Base-by-base conservation (phyloP, 78 protist genomes). In the Acrasis kona region DNA sequence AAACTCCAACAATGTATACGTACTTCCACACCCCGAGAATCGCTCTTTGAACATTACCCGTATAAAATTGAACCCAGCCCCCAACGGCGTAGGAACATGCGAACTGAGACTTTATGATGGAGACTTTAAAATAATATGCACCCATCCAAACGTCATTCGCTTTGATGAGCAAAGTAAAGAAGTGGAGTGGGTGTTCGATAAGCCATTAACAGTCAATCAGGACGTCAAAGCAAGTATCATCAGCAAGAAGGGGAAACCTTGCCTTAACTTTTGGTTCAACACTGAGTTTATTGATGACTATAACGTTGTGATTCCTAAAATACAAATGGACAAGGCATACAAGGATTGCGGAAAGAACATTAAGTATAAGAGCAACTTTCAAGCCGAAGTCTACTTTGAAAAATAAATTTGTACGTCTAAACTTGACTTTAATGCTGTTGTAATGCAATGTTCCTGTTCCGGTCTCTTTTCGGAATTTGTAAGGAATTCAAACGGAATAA, bases 241-340 rank as follows among this genome's bases (percentile, higher is more conserved):
- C 61, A 19, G 19, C 19, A 50, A 19, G 19, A 50, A 67, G 19
- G 28, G 19, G n/a, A 19, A 30, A 30, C 71, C 66, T 12, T 67
- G n/a, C n/a, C n/a, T n/a, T n/a, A n/a, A n/a, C n/a, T 19, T 67
- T 19, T 67, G 71, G 71, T 67, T 67, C 28, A 67, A 67, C 28
- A 31, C 71, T 30, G 19, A 19, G n/a, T 67, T 67, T 67, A 19
- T 19, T 67, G 61, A 50, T 50, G 19, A 19, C 19, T n/a, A n/a
- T n/a, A 50, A 50, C 19, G 61, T 50, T 50, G 61, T n/a, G 19
- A n/a, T 50, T 50, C 19, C 61, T n/a, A 50, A 50, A 50, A 19
- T n/a, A 50, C 34, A 50, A 19, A n/a, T 50, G 61, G 61, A 50
- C 19, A 50, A 50, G 19, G 61, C 34, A 50, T 50, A 50, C 19